Conservation (phyloP, 768 basidiomycete genomes). For the Lactarius evosmus region DNA sequence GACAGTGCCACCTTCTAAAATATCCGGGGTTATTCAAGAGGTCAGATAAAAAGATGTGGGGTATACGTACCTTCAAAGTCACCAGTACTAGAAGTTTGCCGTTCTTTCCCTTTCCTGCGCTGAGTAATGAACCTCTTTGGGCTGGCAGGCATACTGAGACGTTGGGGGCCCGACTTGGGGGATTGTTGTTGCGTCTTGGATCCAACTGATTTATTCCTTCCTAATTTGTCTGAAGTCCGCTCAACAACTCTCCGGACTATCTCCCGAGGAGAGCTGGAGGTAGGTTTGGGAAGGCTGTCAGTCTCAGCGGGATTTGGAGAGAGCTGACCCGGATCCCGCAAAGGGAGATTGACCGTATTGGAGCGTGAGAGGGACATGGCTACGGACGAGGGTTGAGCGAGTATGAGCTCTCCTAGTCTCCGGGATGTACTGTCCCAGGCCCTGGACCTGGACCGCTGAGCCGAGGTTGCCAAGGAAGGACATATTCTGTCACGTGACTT, state of each 20-base stretch:
- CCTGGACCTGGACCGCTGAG: too few relatives aligned
- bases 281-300: slow-evolving; percentile 4
- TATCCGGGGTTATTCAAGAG: background rate
- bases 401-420: background rate
- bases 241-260: slow-evolving; percentile 38
- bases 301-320: slow-evolving; percentile 22
- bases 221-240: slow-evolving; percentile 63
- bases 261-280: slow-evolving; percentile 25
- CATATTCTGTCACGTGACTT: slow-evolving; percentile 7
- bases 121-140: slow-evolving; percentile 56
- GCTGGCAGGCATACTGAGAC: slow-evolving; percentile 35
- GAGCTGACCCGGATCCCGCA: slow-evolving; percentile 7
- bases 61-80: slow-evolving; percentile 26
- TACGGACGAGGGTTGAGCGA: background rate
- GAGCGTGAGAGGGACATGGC: slow-evolving; percentile 14
- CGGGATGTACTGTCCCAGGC: background rate
- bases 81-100: slow-evolving; percentile 39
- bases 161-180: slow-evolving; percentile 29
- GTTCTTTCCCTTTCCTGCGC: slow-evolving; percentile 49
- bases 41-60: background rate
- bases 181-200: slow-evolving; percentile 21
- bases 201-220: slow-evolving; percentile 43
- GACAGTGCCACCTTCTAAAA: slow-evolving; percentile 3
- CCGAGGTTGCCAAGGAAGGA: background rate
- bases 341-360: slow-evolving; percentile 2